These are phyloP conservation scores for Penicillium sp. DNA, from an alignment of 2,329 filamentous ascomycete genomes.

Conservation along the genomic window DNA sequence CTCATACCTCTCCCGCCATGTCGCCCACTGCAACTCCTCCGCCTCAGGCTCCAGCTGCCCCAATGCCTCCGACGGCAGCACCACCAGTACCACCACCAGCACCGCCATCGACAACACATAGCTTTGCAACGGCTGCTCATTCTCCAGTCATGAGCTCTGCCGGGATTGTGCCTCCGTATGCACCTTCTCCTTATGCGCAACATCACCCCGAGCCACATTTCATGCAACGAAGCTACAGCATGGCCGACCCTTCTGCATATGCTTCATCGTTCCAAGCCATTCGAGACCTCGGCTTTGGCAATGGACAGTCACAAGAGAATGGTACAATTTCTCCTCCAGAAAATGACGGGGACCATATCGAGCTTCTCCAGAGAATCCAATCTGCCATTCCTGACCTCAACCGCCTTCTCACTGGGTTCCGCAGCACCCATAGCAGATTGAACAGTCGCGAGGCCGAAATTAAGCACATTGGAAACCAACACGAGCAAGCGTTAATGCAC, in stretches of 20 bases:
- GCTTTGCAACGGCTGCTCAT: conserved; percentile 30
- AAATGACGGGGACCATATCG: conserved; percentile 32
- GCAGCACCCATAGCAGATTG: conserved; percentile 48
- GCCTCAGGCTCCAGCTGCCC: conserved; percentile 18
- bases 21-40: conserved; percentile 30
- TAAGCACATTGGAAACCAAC: conserved; percentile 45
- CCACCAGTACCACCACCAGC: conserved; percentile 13
- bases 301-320: conserved; percentile 25
- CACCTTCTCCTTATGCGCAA: conserved; percentile 19
- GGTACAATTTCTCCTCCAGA: conserved; percentile 29
- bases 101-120: conserved; percentile 23
- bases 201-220: conserved; percentile 27
- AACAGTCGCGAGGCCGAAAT: conserved; percentile 46
- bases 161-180: conserved; percentile 32
- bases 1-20: conserved; percentile 36
- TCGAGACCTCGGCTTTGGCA: conserved; percentile 24
- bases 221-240: conserved; percentile 28
- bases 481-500: conserved; percentile 47
- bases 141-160: conserved; percentile 35
- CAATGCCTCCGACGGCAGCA: too few relatives aligned
- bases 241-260: conserved; percentile 24
- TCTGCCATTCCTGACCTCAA: conserved; percentile 45
- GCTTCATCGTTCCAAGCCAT: conserved; percentile 30
- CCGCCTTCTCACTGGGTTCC: conserved; percentile 43
- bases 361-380: conserved; percentile 42